Base-by-base conservation (phyloP, 176 grass and related monocot genomes). In the Avena eriantha region DNA sequence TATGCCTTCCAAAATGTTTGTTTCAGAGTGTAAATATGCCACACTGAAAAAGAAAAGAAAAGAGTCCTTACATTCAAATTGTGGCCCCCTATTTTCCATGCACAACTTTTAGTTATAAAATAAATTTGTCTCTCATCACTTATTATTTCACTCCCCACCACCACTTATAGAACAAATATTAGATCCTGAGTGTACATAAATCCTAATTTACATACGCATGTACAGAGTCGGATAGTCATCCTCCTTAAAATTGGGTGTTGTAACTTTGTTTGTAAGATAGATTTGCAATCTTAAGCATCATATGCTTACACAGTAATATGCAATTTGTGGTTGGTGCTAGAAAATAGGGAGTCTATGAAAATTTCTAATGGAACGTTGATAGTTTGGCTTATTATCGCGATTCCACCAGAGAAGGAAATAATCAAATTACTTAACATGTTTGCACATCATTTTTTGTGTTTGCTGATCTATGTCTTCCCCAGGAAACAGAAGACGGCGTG, bases 361-460 rank as follows among this genome's bases (percentile, higher is more conserved):
- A 61, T 57, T 76, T 66, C 13, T 19, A 23, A 10, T 69, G 24
- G 51, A 79, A 79, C 80, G 17, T 80, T 81, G 59, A 53, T 33
- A 43, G 70, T 84, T 74, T 61, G 69, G 13, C 5, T 41, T 23
- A 82, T 54, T 31, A 22, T 47, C 11, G 31, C 47, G 9, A 53
- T 58, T 59, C 33, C 6, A 29, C 54, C 33, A 45, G 15, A 60
- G 39, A 19, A 45, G 22, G 39, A 46, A 46, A 31, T 33, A 34
- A 4, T 57, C n/a, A 18, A 53, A 71, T 57, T 61, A 82, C 39
- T 60, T 35, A 88, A 10, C 14, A 71, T 39, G 41, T 59, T 29
- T 76, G 34, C 36, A 14, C 8, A 73, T 26, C 22, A 18, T 35
- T 54, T 18, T 5, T 46, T 71, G 5, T 7, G 35, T 16, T 8